Evolutionary conservation across 352 stramenopile species (phyloP).

Genomic region (Phytophthora lateralis): DNA sequence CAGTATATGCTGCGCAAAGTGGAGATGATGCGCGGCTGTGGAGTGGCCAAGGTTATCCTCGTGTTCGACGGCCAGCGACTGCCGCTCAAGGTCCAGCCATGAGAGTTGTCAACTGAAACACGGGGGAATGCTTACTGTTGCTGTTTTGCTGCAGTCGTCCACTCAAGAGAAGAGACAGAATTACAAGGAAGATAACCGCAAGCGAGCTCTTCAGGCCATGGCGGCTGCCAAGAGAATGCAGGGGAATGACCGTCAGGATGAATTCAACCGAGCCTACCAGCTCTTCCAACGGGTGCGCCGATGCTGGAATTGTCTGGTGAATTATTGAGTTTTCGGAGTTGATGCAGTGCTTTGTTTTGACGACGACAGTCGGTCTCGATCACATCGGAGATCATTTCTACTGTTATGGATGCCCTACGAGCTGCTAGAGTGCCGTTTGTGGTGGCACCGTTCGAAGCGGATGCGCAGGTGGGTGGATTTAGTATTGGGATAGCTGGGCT

Average conservation of each 20-base stretch:
- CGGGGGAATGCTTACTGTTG: background rate
- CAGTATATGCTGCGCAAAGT: conserved; percentile 81
- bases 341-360: background rate
- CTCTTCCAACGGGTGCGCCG: conserved; percentile 56
- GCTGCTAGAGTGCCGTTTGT: conserved; percentile 55
- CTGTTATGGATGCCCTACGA: conserved; percentile 62
- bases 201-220: conserved; percentile 57
- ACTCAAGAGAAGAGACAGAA: conserved; percentile 69
- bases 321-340: background rate
- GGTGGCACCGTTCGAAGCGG: conserved; percentile 77
- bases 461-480: conserved; percentile 49
- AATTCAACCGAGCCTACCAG: conserved; percentile 62
- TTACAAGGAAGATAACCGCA: conserved; percentile 62
- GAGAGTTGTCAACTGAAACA: no score
- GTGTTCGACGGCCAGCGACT: conserved; percentile 82
- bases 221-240: conserved; percentile 50
- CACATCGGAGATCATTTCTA: conserved; percentile 60
- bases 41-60: conserved; percentile 61
- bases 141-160: conserved; percentile 41
- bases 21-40: conserved; percentile 57
- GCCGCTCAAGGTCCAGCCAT: conserved; percentile 58
- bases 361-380: conserved; percentile 64
- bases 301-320: background rate
- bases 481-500: background rate
- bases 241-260: conserved; percentile 50